These are phyloP conservation scores for Blastomyces gilchristii DNA, from an alignment of 2,329 filamentous ascomycete species.

Conservation along the genomic window DNA sequence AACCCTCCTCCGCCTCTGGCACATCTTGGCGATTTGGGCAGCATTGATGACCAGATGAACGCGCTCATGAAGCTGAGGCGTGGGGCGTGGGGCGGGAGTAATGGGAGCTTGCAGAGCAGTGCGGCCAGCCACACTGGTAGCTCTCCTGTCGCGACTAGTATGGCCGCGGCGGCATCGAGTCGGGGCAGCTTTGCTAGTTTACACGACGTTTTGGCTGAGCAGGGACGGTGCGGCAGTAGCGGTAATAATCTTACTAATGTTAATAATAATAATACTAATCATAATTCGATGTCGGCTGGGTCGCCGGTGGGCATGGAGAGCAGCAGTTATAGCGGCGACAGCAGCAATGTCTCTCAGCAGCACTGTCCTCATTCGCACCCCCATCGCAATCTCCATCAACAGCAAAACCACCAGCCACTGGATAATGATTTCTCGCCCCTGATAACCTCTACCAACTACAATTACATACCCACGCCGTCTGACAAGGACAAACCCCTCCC, in stretches of 20 bases:
- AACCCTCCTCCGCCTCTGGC: conserved; percentile 60
- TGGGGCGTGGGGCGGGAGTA: conserved; percentile 71
- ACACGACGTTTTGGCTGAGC: conserved; percentile 19
- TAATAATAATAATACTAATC: no score
- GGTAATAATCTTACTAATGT: background rate
- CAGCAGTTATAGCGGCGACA: background rate
- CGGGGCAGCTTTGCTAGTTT: conserved; percentile 28
- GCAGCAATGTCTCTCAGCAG: background rate
- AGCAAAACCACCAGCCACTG: background rate
- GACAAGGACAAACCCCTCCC: background rate
- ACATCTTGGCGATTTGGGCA: conserved; percentile 57
- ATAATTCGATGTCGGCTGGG: background rate
- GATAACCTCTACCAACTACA: background rate
- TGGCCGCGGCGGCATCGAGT: conserved; percentile 23
- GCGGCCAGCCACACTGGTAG: conserved; percentile 26
- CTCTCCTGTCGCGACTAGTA: conserved; percentile 29
- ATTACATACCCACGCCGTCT: background rate
- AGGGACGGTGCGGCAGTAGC: background rate
- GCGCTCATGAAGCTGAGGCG: conserved; percentile 62
- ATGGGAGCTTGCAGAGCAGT: conserved; percentile 55
- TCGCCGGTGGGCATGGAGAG: background rate
- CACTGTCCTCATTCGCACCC: background rate
- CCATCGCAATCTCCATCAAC: background rate
- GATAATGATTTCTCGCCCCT: background rate
- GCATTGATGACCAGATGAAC: conserved; percentile 59